A percentile compares a stretch with the other conserved stretches of the same genome.
phyloP scores from a whole-genome alignment of 306 rosid genomes.

The Acmispon strigosus region DNA sequence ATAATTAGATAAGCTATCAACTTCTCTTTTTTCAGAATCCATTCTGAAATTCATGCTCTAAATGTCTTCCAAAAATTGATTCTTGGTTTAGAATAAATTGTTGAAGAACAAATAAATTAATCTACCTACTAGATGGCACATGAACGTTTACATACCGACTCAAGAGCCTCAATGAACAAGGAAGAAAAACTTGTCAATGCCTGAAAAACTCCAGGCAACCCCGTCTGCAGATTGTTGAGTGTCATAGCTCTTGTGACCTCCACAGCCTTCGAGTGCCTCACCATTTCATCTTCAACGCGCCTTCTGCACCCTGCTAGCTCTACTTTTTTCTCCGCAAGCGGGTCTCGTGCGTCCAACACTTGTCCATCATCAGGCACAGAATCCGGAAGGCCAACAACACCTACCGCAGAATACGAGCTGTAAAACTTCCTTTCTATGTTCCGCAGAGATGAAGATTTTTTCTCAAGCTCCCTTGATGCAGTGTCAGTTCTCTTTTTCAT shows the following conservation, averaged over 20 bases:
- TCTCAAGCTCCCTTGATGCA: slow-evolving; percentile 79
- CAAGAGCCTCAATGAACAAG: slow-evolving; percentile 71
- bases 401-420: slow-evolving; percentile 83
- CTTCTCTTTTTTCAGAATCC: no score
- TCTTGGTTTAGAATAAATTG: no score
- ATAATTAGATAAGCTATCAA: no score
- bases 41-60: no score
- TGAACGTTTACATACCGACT: slow-evolving; percentile 65
- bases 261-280: slow-evolving; percentile 72
- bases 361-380: slow-evolving; percentile 43
- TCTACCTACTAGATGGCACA: slow-evolving; percentile 53
- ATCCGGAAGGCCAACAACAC: slow-evolving; percentile 68
- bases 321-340: slow-evolving; percentile 80
- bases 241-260: slow-evolving; percentile 98
- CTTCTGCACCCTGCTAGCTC: slow-evolving; percentile 70
- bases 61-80: no score
- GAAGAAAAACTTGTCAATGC: slow-evolving; percentile 87
- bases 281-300: slow-evolving; percentile 86
- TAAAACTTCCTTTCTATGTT: slow-evolving; percentile 78
- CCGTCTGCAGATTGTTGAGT: slow-evolving; percentile 85
- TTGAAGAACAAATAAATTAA: background rate
- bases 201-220: slow-evolving; percentile 95
- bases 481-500: slow-evolving; percentile 57
- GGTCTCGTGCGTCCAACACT: slow-evolving; percentile 84
- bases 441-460: slow-evolving; percentile 62